phyloP scores from a whole-genome alignment of 345 rosid species.

The Combretum micranthum region DNA sequence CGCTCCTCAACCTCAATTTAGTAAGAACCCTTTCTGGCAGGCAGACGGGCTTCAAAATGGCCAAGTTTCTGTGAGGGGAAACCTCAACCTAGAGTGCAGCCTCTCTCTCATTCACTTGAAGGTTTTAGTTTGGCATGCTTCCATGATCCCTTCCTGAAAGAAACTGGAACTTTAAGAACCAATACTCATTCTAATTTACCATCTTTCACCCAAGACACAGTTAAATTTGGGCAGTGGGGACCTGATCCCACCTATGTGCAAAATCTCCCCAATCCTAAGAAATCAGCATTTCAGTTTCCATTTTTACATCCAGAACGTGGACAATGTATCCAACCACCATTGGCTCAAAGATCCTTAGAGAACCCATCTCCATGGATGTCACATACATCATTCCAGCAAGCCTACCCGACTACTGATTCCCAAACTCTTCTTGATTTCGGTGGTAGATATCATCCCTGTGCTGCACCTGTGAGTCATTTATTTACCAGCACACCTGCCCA shows the following conservation, averaged over 20 bases:
- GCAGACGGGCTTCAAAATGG: constrained; percentile 18
- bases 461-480: constrained; percentile 12
- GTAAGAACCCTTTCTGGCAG: constrained; percentile 27
- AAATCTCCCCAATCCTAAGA: constrained; percentile 17
- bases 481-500: constrained; percentile 4
- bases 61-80: constrained; percentile 10
- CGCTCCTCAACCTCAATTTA: constrained; percentile 22
- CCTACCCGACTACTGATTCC: constrained; percentile 11
- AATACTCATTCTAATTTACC: constrained; percentile 18
- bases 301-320: constrained; percentile 29
- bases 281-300: constrained; percentile 31
- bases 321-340: constrained; percentile 18
- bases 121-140: constrained; percentile 17
- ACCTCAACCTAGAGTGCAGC: constrained; percentile 10
- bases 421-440: constrained; percentile 15
- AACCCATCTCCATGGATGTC: constrained; percentile 31
- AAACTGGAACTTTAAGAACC: constrained; percentile 18
- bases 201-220: constrained; percentile 11
- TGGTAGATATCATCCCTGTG: constrained; percentile 8
- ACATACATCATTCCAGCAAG: constrained; percentile 19
- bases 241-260: constrained; percentile 21
- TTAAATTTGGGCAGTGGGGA: constrained; percentile 13
- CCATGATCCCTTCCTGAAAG: constrained; percentile 21
- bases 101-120: constrained; percentile 18
- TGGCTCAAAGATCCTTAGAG: constrained; percentile 25